A percentile compares a stretch with the other conserved stretches of the same genome.
phyloP scores from a whole-genome alignment of 2,329 filamentous ascomycete genomes.

The Fusarium musae region DNA sequence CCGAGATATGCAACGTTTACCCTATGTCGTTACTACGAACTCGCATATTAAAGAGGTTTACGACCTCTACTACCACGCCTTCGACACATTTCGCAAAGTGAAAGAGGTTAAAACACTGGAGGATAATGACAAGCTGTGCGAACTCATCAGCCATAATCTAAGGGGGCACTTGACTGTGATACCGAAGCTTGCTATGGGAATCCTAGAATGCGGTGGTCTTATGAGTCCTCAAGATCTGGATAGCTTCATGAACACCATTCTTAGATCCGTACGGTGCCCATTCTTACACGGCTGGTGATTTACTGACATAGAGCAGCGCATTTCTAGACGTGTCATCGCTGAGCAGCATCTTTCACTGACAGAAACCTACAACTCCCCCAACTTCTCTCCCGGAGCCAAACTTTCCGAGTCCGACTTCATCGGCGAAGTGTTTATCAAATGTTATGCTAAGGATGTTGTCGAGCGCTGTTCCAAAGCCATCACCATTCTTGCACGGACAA shows the following conservation, averaged over 20 bases:
- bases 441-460: constrained; percentile 89
- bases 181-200: constrained; percentile 92
- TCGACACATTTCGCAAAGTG: constrained; percentile 87
- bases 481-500: constrained; percentile 76
- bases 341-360: constrained; percentile 96
- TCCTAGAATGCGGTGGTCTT: constrained; percentile 86
- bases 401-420: constrained; percentile 84
- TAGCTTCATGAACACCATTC: constrained; percentile 92
- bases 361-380: constrained; percentile 90
- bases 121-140: constrained; percentile 90
- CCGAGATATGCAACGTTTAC: constrained; percentile 95
- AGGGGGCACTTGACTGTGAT: constrained; percentile 93
- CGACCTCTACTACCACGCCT: constrained; percentile 96
- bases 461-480: constrained; percentile 83
- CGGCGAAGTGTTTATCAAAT: constrained; percentile 93
- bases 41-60: constrained; percentile 94
- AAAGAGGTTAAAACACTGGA: constrained; percentile 85
- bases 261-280: constrained; percentile 77
- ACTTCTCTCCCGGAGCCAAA: constrained; percentile 86
- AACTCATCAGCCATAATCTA: constrained; percentile 80
- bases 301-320: constrained; percentile 67
- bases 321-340: constrained; percentile 94
- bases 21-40: constrained; percentile 97
- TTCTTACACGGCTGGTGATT: not conserved
- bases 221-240: constrained; percentile 87